phyloP scores from a whole-genome alignment of 2,329 filamentous ascomycete genomes.

The Fusarium musae region DNA sequence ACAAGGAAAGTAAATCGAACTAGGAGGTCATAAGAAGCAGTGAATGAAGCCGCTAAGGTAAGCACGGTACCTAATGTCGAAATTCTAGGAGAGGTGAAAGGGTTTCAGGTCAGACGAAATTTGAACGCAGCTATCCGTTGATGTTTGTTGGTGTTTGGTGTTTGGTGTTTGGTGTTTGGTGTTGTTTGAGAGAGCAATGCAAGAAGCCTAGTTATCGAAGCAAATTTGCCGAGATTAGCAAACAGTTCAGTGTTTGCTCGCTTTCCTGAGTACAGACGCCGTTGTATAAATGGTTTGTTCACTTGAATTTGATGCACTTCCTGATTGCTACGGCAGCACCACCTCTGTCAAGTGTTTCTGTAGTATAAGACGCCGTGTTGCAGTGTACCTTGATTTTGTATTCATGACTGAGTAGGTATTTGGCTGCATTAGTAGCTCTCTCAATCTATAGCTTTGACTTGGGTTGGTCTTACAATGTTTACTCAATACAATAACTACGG shows the following conservation, averaged over 20 bases:
- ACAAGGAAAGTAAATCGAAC: not conserved
- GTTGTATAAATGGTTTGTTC: not conserved
- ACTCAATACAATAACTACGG: not conserved
- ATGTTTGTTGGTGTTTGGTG: not conserved
- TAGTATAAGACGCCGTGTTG: not conserved
- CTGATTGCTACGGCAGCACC: not conserved
- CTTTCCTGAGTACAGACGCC: not conserved
- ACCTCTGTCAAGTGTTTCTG: not conserved
- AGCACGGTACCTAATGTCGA: not conserved
- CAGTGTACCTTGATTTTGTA: not conserved
- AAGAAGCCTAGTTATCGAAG: not conserved
- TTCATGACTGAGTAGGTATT: not conserved
- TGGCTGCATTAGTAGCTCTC: not conserved
- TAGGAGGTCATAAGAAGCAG: not conserved
- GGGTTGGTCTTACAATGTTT: not conserved
- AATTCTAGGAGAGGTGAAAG: not conserved
- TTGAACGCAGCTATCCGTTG: conserved; percentile 5
- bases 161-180: conserved; percentile 5
- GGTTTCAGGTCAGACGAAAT: not conserved
- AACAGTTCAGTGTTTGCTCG: too few relatives aligned
- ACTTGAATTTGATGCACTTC: not conserved
- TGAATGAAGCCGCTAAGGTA: not conserved
- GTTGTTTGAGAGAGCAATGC: not conserved
- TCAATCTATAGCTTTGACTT: not conserved
- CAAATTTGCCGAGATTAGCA: not conserved